These are phyloP conservation scores for Cicer chorassanicum DNA, from an alignment of 306 rosid species.

Conservation along the genomic window DNA sequence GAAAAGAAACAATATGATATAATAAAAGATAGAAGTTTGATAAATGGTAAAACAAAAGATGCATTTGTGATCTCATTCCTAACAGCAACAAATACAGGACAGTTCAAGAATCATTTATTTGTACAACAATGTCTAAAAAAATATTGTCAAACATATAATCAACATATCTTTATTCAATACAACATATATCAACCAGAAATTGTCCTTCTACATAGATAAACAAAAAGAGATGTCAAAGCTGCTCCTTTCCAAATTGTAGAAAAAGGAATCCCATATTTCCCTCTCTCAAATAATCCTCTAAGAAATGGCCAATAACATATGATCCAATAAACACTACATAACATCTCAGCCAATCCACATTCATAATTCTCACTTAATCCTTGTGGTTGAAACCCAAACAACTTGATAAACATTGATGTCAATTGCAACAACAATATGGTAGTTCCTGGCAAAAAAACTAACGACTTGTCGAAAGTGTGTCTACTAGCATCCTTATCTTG, in stretches of 20 bases:
- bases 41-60: too few species aligned
- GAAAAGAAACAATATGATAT: too few species aligned
- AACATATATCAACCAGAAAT: slow-evolving; percentile 24
- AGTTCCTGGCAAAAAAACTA: slow-evolving; percentile 62
- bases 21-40: too few species aligned
- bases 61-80: too few species aligned
- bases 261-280: slow-evolving; percentile 65
- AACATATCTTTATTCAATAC: background rate
- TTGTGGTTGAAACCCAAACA: slow-evolving; percentile 40
- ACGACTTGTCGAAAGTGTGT: slow-evolving; percentile 61
- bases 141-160: background rate
- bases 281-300: slow-evolving; percentile 63
- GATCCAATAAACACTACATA: slow-evolving; percentile 53
- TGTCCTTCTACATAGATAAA: slow-evolving; percentile 42
- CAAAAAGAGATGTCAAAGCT: slow-evolving; percentile 51
- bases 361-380: slow-evolving; percentile 13
- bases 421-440: slow-evolving; percentile 64
- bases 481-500: slow-evolving; percentile 42
- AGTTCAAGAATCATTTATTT: background rate
- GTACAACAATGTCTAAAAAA: background rate
- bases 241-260: slow-evolving; percentile 55
- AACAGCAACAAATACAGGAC: too few species aligned
- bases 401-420: slow-evolving; percentile 44
- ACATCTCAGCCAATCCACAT: slow-evolving; percentile 58
- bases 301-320: slow-evolving; percentile 62